A percentile compares a stretch with the other conserved stretches of the same genome.
phyloP scores from a whole-genome alignment of 345 rosid species.

The Clausena lansium region DNA sequence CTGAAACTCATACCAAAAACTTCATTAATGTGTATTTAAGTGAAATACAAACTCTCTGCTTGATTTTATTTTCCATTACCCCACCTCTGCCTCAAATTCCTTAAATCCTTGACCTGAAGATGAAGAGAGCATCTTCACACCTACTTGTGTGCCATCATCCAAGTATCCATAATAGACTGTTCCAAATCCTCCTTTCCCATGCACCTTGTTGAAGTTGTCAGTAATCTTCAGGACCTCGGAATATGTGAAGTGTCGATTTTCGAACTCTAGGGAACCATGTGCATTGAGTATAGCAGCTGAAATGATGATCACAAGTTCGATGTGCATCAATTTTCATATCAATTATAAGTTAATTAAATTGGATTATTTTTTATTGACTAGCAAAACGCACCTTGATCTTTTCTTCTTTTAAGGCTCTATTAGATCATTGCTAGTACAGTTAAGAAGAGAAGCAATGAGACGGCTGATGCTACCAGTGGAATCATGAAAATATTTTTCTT shows the following conservation, averaged over 20 bases:
- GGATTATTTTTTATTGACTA: no score
- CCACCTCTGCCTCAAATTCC: constrained; percentile 51
- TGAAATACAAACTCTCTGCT: neutral
- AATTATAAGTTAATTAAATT: no score
- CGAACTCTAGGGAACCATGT: constrained; percentile 15
- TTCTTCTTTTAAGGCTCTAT: constrained; percentile 26
- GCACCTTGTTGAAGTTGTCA: constrained; percentile 36
- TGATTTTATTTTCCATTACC: no score
- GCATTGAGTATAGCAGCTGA: neutral
- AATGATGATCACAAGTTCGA: constrained; percentile 11
- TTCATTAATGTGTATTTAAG: neutral
- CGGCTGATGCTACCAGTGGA: constrained; percentile 33
- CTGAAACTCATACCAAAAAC: constrained; percentile 15
- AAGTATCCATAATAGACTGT: constrained; percentile 47
- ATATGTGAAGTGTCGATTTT: constrained; percentile 30
- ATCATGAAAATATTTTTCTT: constrained; percentile 26
- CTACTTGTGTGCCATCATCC: constrained; percentile 29
- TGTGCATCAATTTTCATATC: no score
- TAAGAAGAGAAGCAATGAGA: constrained; percentile 23
- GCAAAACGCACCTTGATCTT: neutral
- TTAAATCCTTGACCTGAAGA: constrained; percentile 43
- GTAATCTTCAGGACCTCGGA: constrained; percentile 35
- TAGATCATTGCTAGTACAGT: constrained; percentile 13
- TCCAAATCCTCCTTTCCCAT: constrained; percentile 67
- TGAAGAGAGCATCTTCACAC: constrained; percentile 50